phyloP scores from a whole-genome alignment of 257 asterid genomes.

The Solanum verrucosum region DNA sequence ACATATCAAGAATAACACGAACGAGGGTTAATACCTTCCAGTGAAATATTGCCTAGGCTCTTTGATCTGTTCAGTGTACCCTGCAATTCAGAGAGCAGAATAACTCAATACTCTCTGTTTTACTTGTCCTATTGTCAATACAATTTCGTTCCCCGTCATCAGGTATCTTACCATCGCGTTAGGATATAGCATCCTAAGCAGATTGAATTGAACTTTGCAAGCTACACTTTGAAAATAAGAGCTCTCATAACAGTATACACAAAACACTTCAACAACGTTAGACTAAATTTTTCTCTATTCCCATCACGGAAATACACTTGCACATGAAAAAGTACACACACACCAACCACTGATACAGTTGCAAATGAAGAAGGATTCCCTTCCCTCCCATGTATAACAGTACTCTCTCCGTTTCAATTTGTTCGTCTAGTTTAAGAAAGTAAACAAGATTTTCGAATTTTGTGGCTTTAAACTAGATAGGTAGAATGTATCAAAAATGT shows the following conservation, averaged over 20 bases:
- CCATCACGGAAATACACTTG: too few relatives aligned
- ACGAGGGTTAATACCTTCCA: constrained; percentile 44
- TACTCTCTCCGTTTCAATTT: background rate
- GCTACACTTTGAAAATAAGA: background rate
- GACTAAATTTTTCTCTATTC: background rate
- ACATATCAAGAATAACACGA: background rate
- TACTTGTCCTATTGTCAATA: background rate
- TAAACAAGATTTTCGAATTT: too few relatives aligned
- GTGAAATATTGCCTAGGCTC: constrained; percentile 64
- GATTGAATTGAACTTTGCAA: background rate
- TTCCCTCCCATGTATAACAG: background rate
- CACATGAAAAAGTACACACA: too few relatives aligned
- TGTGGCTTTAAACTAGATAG: too few relatives aligned
- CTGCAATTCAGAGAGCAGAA: constrained; percentile 10
- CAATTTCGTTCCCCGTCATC: background rate
- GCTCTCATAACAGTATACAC: background rate
- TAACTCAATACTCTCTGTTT: background rate
- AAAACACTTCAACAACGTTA: background rate
- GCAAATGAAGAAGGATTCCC: background rate
- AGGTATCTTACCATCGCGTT: background rate
- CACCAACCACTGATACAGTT: background rate
- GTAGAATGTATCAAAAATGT: too few relatives aligned
- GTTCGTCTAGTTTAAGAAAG: background rate
- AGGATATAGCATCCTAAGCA: background rate
- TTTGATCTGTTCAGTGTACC: constrained; percentile 54